Evolutionary conservation across 2,329 filamentous ascomycete species (phyloP).

Genomic region (Chrysoporthe deuterocubensis): DNA sequence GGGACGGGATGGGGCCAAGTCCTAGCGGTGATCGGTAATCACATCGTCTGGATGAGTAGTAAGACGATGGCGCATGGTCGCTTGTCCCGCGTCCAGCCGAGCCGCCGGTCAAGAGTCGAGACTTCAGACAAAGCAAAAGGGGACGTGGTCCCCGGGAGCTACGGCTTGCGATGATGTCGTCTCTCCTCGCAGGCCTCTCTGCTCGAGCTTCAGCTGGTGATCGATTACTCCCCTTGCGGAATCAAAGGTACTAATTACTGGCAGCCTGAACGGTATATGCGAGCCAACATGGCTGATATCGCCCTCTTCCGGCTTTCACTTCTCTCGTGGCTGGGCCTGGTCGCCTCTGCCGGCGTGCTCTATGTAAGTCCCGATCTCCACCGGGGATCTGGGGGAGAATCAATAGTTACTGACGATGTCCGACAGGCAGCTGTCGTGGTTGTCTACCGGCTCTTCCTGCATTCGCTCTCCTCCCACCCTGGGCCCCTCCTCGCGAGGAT

Average conservation of each 20-base stretch:
- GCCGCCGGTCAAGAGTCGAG: slow-evolving; percentile 7
- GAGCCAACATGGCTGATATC: slow-evolving; percentile 32
- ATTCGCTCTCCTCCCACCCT: slow-evolving; percentile 67
- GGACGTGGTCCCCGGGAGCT: not conserved
- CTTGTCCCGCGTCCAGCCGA: slow-evolving; percentile 29
- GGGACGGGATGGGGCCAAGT: not conserved
- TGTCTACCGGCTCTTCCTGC: slow-evolving; percentile 64
- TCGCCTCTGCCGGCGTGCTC: slow-evolving; percentile 41
- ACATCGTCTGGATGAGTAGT: not conserved
- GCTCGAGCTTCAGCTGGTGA: not conserved
- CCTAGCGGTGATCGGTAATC: not conserved
- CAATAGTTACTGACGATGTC: slow-evolving; percentile 17
- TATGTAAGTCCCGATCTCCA: slow-evolving; percentile 44
- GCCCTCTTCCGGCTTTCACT: slow-evolving; percentile 41
- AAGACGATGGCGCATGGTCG: not conserved
- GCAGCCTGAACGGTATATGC: not conserved
- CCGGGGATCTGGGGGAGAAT: not conserved
- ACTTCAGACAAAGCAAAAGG: slow-evolving; percentile 14
- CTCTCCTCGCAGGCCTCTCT: not conserved
- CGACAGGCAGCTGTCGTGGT: slow-evolving; percentile 46
- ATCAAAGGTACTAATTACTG: not conserved
- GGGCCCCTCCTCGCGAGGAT: slow-evolving; percentile 67
- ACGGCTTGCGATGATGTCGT: not conserved
- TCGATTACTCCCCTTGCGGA: too few species aligned
- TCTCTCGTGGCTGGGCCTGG: slow-evolving; percentile 45